These are phyloP conservation scores for Novymonas esmeraldas DNA, from an alignment of 208 protist species.

Conservation along the genomic window DNA sequence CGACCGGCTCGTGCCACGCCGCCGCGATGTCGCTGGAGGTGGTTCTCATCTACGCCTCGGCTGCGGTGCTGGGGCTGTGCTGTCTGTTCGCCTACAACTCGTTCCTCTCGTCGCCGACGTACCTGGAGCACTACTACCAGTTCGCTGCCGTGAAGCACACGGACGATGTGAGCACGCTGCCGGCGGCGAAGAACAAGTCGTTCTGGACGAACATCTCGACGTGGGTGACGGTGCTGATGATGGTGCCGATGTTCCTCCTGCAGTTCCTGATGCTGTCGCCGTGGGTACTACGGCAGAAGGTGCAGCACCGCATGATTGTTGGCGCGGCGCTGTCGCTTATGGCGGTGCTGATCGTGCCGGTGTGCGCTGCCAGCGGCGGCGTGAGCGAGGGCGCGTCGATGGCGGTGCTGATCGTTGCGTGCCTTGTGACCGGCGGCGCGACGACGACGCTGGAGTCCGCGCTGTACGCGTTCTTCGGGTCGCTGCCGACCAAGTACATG, in stretches of 20 bases:
- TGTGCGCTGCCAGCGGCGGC: constrained; percentile 34
- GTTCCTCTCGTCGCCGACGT: constrained; percentile 50
- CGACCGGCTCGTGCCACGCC: too few relatives aligned
- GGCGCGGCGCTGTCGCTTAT: constrained; percentile 30
- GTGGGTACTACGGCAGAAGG: constrained; percentile 37
- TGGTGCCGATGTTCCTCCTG: constrained; percentile 43
- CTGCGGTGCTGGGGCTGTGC: constrained; percentile 35
- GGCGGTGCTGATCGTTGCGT: constrained; percentile 38
- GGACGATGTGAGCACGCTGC: constrained; percentile 38
- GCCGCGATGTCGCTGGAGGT: constrained; percentile 9
- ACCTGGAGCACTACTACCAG: constrained; percentile 57
- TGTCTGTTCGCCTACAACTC: constrained; percentile 55
- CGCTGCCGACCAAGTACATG: constrained; percentile 43
- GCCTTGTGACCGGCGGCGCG: constrained; percentile 28
- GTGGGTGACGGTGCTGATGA: constrained; percentile 46
- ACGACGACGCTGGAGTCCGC: constrained; percentile 39
- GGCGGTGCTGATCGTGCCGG: constrained; percentile 39
- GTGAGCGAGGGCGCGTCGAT: constrained; percentile 34
- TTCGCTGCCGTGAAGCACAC: constrained; percentile 46
- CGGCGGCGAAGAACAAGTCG: constrained; percentile 16
- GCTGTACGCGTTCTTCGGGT: constrained; percentile 38
- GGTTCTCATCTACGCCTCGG: constrained; percentile 26
- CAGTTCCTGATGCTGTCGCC: constrained; percentile 44
- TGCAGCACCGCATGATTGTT: constrained; percentile 39
- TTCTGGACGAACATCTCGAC: constrained; percentile 49